Evolutionary conservation across 192 early-diverging fungal species (phyloP), one percentile per base, ranked within the genome.

Genomic region (Entophlyctis helioformis): DNA sequence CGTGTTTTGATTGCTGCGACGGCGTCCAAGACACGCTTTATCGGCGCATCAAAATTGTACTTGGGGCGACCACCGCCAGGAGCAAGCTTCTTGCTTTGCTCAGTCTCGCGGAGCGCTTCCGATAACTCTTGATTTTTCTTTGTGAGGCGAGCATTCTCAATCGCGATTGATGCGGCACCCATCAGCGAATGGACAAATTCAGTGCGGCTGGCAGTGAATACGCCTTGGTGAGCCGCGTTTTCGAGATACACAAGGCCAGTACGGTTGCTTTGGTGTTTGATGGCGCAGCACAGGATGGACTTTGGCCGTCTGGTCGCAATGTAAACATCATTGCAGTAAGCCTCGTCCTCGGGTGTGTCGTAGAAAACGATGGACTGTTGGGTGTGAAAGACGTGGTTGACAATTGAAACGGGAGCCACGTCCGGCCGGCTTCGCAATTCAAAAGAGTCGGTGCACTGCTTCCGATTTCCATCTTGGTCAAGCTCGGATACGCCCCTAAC

Each of bases 1-100:
- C 54, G 29, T 15, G 39, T 32, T 37, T 76, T 71, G 27, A 76
- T 35, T 1, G 41, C 26, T 16, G 60, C 54, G 2, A 76, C 28
- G 39, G 63, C 51, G 31, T 76, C 69, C 16, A 76, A 58, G 0
- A 59, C 61, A 25, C 63, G 69, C 44, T 70, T 57, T 26, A 76
- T 67, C 4, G 73, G 73, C 15, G 70, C 64, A 39, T 76, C 73
- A 41, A 76, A 51, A n/a, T 76, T 64, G 49, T 70, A 70, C 36
- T 64, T 57, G 10, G 71, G 71, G 2, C n/a, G n/a, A n/a, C n/a
- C n/a, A n/a, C n/a, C n/a, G n/a, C n/a, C n/a, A n/a, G n/a, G n/a
- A n/a, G n/a, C n/a, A n/a, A n/a, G 27, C 64, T 45, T 52, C 57
- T 27, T 35, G 20, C 1, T 44, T 50, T 18, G 40, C 51, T 19